A percentile compares a stretch with the other conserved stretches of the same genome.
Conservation (phyloP, 306 rosid genomes). For the Medicago arabica region DNA sequence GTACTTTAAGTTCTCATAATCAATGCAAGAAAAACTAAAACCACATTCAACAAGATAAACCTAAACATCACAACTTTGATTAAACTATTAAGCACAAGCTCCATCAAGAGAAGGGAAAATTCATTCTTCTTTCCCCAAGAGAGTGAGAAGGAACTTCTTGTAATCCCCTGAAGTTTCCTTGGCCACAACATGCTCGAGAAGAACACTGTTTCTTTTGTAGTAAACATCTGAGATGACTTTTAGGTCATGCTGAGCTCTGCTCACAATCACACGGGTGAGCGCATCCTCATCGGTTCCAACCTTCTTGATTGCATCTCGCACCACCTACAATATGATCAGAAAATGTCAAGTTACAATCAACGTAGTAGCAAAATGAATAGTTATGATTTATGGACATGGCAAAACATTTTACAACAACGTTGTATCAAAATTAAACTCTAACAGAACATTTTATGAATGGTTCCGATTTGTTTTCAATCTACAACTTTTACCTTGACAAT, state of each 20-base stretch:
- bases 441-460: too few relatives aligned
- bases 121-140: slow-evolving; percentile 42
- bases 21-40: slow-evolving; percentile 35
- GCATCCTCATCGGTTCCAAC: slow-evolving; percentile 76
- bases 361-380: too few relatives aligned
- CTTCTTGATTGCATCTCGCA: slow-evolving; percentile 65
- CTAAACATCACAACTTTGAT: neutral
- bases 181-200: slow-evolving; percentile 68
- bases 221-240: slow-evolving; percentile 65
- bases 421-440: too few relatives aligned
- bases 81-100: slow-evolving; percentile 30
- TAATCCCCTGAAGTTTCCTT: slow-evolving; percentile 59
- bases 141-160: slow-evolving; percentile 51
- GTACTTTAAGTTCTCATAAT: slow-evolving; percentile 19
- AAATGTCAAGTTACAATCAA: neutral
- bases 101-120: neutral
- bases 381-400: too few relatives aligned
- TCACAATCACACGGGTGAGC: slow-evolving; percentile 76
- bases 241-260: slow-evolving; percentile 65
- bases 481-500: too few relatives aligned
- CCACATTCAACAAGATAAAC: slow-evolving; percentile 27
- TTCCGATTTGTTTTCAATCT: too few relatives aligned
- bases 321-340: slow-evolving; percentile 41
- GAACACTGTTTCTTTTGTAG: slow-evolving; percentile 54
- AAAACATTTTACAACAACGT: too few relatives aligned